Evolutionary conservation across 1,139 yeast genomes (phyloP), one percentile per base, ranked within the genome.

Genomic region (Suhomyces yuchorum): DNA sequence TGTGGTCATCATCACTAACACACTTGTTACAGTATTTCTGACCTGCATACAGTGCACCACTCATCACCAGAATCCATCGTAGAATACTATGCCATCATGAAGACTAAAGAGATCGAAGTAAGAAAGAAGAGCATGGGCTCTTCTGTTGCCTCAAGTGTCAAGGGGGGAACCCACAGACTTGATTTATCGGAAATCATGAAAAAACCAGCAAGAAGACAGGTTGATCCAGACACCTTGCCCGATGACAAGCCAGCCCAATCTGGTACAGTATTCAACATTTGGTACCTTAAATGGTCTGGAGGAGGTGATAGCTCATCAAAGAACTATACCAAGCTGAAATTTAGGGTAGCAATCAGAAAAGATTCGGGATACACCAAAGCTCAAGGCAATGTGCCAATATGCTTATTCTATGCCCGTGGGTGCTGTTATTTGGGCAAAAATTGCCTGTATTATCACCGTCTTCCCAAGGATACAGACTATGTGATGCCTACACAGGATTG

Each of bases 281-380:
- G 97, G 97, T 92, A 84, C 64, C 77, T 86, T 50, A 85, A 85
- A 64, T 91, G 97, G 97, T 80, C 88, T 6, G 89, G 88, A 6
- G 67, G 67, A n/a, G 91, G 90, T 15, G 83, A 80, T 20, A 69
- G 71, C 37, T 71, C 80, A 22, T 67, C 71, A 33, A 58, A 58
- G 9, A 56, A 58, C 40, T 58, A 55, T 39, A 60, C 59, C 41
- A 68, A 68, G 52, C 73, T 70, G 71, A 70, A 68, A 51, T 74
- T 63, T 76, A 70, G 85, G 49, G 85, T 95, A 42, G 73, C 83
- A 53, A 74, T 87, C 11, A 71, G 65, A 9, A 63, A 67, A 37
- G 97, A 92, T 60, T 65, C 88, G 0, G 98, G 98, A 0, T 78
- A 77, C 54, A 92, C 98, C 0, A 75, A 71, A 48, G 96, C 92